Base-by-base conservation (phyloP, 2,329 filamentous ascomycete genomes). In the Paecilomyces formosus region DNA sequence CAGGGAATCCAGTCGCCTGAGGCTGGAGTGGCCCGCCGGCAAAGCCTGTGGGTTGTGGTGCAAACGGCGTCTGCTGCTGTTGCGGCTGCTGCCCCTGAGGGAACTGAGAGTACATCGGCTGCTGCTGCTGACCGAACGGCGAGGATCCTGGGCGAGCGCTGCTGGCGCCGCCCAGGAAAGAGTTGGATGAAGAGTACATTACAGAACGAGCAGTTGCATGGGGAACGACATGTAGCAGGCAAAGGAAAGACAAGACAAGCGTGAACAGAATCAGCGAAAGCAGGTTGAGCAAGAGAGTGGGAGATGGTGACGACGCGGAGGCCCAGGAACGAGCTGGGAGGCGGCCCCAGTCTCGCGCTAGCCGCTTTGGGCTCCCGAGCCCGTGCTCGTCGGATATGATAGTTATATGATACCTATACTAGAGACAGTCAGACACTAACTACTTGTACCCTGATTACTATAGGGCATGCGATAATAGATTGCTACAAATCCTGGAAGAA, bases 141-240 rank as follows among this genome's bases (percentile, higher is more conserved):
- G 81, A 81, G 64, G 84, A 83, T 57, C 85, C 85, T 55, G 88
- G 89, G 61, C 87, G 88, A 73, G 88, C 85, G 79, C 82, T 88
- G 72, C 87, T 90, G 74, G 82, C 84, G 78, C 87, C 88, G 76
- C 91, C 91, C 69, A 96, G 78, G 76, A 88, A 97, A 64, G 89
- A 87, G 80, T 89, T 95, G 65, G 90, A 89, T 74, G 88, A 90
- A 65, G 91, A 94, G 79, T 90, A 97, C 93, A 97, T 97, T 76
- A 72, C 65, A 61, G 60, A 64, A 58, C 55, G 55, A 58, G 61
- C 60, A 61, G 59, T 65, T 55, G 64, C 68, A 72, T 71, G 52
- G 55, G 61, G 60, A 64, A 58, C 63, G 56, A 66, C 39, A 62
- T 35, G 56, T 26, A 56, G 52, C 22, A 64, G 57, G 58, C 61